Percentiles rank a stretch among this genome's conserved stretches.
Evolutionary conservation across 192 early-diverging fungal genomes (phyloP).

Genomic region (Coemansia pectinata): DNA sequence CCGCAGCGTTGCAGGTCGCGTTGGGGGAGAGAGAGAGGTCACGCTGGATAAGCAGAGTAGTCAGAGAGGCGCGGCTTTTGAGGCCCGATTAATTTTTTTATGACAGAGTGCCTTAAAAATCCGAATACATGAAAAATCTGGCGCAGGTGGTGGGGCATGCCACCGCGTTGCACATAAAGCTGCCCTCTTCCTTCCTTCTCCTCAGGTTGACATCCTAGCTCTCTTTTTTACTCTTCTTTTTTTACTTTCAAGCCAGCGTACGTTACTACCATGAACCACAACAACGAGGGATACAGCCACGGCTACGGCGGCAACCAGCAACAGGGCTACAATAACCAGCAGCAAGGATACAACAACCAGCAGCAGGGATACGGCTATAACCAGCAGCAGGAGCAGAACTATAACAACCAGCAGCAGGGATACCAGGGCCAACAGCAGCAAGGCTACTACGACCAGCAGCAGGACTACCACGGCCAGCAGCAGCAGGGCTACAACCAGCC

Average conservation of each 20-base stretch:
- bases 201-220: neutral
- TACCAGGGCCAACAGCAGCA: constrained; percentile 11
- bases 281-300: constrained; percentile 21
- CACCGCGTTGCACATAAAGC: neutral
- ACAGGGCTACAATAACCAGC: constrained; percentile 10
- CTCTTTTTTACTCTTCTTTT: neutral
- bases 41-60: neutral
- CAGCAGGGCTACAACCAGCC: constrained; percentile 17
- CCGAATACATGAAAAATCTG: neutral
- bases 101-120: neutral
- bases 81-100: neutral
- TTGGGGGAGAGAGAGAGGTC: neutral
- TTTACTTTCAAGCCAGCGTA: neutral
- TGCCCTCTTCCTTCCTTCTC: neutral
- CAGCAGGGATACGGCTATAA: constrained; percentile 24
- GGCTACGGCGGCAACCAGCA: constrained; percentile 19
- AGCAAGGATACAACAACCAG: constrained; percentile 15
- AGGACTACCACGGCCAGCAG: constrained; percentile 8
- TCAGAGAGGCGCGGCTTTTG: neutral
- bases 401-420: constrained; percentile 5
- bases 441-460: constrained; percentile 7
- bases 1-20: neutral
- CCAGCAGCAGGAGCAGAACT: constrained; percentile 8
- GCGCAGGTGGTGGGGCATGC: neutral
- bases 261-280: neutral